A percentile compares a stretch with the other conserved stretches of the same genome.
Conservation (phyloP, 805 yeast genomes). For the Hanseniaspora meyeri region DNA sequence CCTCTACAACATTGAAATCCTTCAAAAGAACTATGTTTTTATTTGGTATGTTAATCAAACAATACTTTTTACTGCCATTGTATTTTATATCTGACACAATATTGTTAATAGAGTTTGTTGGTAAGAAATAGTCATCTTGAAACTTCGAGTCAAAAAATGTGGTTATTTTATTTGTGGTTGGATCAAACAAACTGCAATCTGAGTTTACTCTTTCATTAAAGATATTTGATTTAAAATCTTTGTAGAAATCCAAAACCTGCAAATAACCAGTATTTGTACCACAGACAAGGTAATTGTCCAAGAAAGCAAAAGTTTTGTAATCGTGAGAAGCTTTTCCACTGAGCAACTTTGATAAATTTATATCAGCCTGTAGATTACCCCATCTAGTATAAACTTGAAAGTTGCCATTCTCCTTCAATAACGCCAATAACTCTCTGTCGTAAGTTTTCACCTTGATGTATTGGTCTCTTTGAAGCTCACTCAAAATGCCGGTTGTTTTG, state of each 20-base stretch:
- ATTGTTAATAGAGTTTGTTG: constrained; percentile 26
- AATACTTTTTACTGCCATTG: constrained; percentile 20
- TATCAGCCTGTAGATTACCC: constrained; percentile 19
- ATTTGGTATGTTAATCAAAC: constrained; percentile 24
- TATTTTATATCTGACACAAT: constrained; percentile 19
- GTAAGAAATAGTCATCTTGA: constrained; percentile 15
- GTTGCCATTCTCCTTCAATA: constrained; percentile 20
- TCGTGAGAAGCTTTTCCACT: constrained; percentile 15
- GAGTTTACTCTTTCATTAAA: constrained; percentile 20
- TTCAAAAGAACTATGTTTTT: constrained; percentile 24
- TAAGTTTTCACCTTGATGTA: constrained; percentile 16
- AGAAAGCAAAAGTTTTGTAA: constrained; percentile 17
- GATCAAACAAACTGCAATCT: constrained; percentile 20
- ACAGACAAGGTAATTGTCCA: constrained; percentile 17
- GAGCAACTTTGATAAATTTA: constrained; percentile 19
- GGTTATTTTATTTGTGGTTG: constrained; percentile 19
- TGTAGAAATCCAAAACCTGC: constrained; percentile 24
- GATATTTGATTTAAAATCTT: constrained; percentile 16
- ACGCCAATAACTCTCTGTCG: constrained; percentile 17
- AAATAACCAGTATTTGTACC: constrained; percentile 20
- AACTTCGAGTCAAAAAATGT: not conserved
- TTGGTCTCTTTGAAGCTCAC: constrained; percentile 4
- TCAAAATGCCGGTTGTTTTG: constrained; percentile 3
- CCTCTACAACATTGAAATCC: constrained; percentile 14
- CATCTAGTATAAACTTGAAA: constrained; percentile 20